A percentile compares a stretch with the other conserved stretches of the same genome.
Evolutionary conservation across 2,329 filamentous ascomycete genomes (phyloP).

Genomic region (Davidsoniella australis): DNA sequence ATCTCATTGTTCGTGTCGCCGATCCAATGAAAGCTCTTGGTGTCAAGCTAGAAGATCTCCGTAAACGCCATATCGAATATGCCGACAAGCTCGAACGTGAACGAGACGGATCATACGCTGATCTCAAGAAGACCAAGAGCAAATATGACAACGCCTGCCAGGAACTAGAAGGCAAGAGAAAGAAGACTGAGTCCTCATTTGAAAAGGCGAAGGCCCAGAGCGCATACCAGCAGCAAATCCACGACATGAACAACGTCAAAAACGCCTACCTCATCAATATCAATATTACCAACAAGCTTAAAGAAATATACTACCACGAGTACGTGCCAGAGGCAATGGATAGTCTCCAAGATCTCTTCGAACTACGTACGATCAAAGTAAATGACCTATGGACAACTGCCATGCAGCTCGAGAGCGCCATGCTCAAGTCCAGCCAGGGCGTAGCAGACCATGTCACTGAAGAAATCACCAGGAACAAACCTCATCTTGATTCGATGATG

Average conservation of each 20-base stretch:
- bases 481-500: constrained; percentile 90
- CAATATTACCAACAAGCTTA: constrained; percentile 93
- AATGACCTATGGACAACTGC: constrained; percentile 77
- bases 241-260: constrained; percentile 95
- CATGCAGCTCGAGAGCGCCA: constrained; percentile 61
- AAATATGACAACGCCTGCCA: constrained; percentile 90
- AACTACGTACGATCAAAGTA: constrained; percentile 69
- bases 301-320: constrained; percentile 93
- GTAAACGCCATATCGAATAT: constrained; percentile 81
- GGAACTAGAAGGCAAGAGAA: constrained; percentile 83
- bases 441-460: constrained; percentile 55
- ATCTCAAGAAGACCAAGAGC: constrained; percentile 76
- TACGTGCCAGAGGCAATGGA: constrained; percentile 89
- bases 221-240: constrained; percentile 78
- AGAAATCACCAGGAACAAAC: constrained; percentile 78
- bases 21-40: constrained; percentile 68
- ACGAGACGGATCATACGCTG: constrained; percentile 64
- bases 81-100: constrained; percentile 80
- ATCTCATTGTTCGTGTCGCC: constrained; percentile 64
- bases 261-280: constrained; percentile 96
- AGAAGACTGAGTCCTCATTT: constrained; percentile 88
- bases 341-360: constrained; percentile 81
- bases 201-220: constrained; percentile 86
- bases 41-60: constrained; percentile 69
- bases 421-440: constrained; percentile 55